Evolutionary conservation across 257 asterid genomes (phyloP).

Genomic region (Rauvolfia tetraphylla): DNA sequence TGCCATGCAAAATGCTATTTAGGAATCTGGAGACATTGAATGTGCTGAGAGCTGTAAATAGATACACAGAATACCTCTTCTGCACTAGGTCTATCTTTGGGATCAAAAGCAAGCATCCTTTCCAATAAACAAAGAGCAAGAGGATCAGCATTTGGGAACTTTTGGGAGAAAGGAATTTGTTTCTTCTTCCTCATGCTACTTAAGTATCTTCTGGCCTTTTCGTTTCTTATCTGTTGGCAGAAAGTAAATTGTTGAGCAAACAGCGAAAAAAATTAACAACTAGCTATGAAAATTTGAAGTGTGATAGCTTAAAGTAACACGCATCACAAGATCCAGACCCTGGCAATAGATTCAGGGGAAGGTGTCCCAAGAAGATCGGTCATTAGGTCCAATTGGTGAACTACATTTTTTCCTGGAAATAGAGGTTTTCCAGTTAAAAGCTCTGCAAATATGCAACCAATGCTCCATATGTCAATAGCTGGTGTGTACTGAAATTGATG

Average conservation of each 20-base stretch:
- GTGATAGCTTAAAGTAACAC: neutral
- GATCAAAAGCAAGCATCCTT: conserved; percentile 96
- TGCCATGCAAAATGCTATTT: conserved; percentile 25
- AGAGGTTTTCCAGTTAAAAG: conserved; percentile 89
- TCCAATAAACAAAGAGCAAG: conserved; percentile 82
- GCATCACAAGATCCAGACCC: conserved; percentile 43
- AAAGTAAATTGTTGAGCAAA: conserved; percentile 21
- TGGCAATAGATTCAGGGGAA: conserved; percentile 83
- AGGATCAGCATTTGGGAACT: conserved; percentile 87
- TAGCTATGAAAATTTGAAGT: neutral
- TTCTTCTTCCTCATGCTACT: conserved; percentile 96
- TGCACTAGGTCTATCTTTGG: conserved; percentile 88
- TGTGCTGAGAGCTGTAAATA: neutral
- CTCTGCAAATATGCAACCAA: conserved; percentile 95
- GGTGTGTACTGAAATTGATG: conserved; percentile 73
- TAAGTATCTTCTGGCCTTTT: conserved; percentile 93
- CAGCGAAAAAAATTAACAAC: conserved; percentile 8
- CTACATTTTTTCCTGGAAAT: conserved; percentile 96
- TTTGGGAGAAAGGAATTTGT: conserved; percentile 68
- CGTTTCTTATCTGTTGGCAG: conserved; percentile 76
- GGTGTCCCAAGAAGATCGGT: conserved; percentile 90
- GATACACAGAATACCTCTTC: conserved; percentile 56
- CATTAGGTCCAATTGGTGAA: conserved; percentile 94
- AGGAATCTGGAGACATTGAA: conserved; percentile 18
- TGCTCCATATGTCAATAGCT: conserved; percentile 97